Percentiles rank a stretch among this genome's conserved stretches.
Conservation (phyloP, 2,329 filamentous ascomycete species). For the Aspergillus flavus region DNA sequence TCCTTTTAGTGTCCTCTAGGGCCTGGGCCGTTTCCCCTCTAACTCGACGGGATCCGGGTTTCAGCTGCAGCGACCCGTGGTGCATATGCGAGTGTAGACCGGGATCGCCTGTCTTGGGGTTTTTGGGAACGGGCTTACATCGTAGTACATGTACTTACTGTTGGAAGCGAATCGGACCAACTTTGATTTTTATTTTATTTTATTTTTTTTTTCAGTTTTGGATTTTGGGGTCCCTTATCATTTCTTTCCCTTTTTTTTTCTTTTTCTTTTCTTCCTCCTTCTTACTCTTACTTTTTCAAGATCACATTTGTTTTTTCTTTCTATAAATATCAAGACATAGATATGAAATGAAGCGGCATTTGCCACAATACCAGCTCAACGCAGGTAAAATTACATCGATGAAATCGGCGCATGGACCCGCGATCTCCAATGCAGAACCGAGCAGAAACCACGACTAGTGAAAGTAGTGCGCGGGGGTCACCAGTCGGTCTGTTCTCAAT, state of each 20-base stretch:
- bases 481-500: constrained; percentile 11
- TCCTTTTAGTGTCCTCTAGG: not conserved
- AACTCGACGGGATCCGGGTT: constrained; percentile 17
- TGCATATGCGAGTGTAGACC: constrained; percentile 26
- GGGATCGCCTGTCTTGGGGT: constrained; percentile 7
- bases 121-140: not conserved
- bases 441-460: constrained; percentile 8
- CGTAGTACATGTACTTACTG: not conserved
- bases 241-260: not conserved
- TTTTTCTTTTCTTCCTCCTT: not conserved
- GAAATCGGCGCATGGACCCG: constrained; percentile 7
- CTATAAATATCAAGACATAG: not conserved
- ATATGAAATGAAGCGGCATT: not conserved
- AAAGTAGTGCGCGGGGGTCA: constrained; percentile 8
- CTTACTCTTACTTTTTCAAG: not conserved
- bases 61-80: constrained; percentile 29
- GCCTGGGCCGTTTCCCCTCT: constrained; percentile 9
- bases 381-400: not conserved
- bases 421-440: constrained; percentile 12
- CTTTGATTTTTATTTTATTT: not conserved
- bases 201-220: not conserved
- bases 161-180: not conserved
- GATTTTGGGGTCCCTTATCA: not conserved
- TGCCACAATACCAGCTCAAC: not conserved
- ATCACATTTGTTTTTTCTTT: too few species aligned